These are phyloP conservation scores for Nyctanthes arbortristis DNA, from an alignment of 257 asterid species.

Conservation along the genomic window DNA sequence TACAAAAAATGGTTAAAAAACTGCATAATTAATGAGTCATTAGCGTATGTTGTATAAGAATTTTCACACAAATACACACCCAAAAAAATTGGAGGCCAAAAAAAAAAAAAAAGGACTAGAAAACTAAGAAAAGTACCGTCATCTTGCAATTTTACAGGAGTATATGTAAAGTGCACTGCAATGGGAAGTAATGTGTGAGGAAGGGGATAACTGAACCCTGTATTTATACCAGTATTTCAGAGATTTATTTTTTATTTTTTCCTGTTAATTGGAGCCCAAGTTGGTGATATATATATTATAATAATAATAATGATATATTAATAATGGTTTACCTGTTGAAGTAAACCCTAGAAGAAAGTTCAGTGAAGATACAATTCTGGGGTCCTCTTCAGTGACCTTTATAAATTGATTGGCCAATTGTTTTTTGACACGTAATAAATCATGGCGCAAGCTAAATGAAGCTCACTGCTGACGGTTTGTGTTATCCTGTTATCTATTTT, in stretches of 20 bases:
- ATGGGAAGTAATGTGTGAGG: background rate
- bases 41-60: background rate
- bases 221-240: background rate
- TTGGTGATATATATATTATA: too few relatives aligned
- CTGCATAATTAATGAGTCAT: background rate
- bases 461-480: background rate
- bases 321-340: background rate
- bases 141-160: background rate
- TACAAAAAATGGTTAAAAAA: background rate
- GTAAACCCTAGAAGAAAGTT: background rate
- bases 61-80: background rate
- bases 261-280: background rate
- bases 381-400: background rate
- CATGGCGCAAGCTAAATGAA: background rate
- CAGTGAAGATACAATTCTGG: background rate
- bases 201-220: background rate
- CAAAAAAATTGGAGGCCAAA: too few relatives aligned
- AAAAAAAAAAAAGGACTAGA: background rate
- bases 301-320: background rate
- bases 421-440: background rate
- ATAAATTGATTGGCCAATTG: background rate
- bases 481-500: too few relatives aligned
- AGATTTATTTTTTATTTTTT: too few relatives aligned
- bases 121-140: background rate
- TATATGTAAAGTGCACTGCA: background rate